Base-by-base conservation (phyloP, 73 alveolate species). In the Tetrahymena elliotti region DNA sequence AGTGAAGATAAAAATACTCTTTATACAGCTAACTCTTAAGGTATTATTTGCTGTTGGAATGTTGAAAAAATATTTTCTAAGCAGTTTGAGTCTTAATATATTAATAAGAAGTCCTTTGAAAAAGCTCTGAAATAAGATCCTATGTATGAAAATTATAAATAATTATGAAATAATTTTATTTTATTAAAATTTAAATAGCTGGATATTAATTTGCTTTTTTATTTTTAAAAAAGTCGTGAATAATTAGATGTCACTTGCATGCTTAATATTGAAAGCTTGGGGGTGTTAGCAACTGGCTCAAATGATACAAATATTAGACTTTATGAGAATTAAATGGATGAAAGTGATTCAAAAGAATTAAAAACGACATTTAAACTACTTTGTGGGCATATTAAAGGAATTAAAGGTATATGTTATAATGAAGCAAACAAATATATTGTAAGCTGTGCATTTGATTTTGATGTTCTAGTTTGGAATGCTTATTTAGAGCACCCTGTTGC, bases 401-500 rank as follows among this genome's bases (percentile, higher is more conserved):
- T 94, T 24, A 94, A 94, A 94, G 53, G 41, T 13, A 39, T 94
- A 38, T 37, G 94, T 13, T 94, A 94, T 94, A 83, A 84, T 31
- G 41, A 53, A 22, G 94, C 92, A 24, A 83, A 68, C 36, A 94
- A 94, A 33, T 94, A 94, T 83, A 41, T 94, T 15, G 93, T 94
- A 11, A 68, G 94, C 0, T 94, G 96, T 20, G 83, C 96, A 6
- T 94, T 83, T 84, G 96, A 94, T 83, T 94, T 68, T 84, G 94
- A 94, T 39, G 94, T 94, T 13, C 39, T 94, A 6, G 53, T 94
- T 11, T 94, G 96, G 96, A 94, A 94, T 84, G 93, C 93, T 1
- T 94, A 94, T 37, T 94, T 94, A 52, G 96, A 94, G 93, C 96
- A 94, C 38, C 96, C 96, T n/a, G 94, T 94, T 16, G 96, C 96